phyloP scores from a whole-genome alignment of 495 filamentous ascomycete genomes.

The Lichenothelia convexa region DNA sequence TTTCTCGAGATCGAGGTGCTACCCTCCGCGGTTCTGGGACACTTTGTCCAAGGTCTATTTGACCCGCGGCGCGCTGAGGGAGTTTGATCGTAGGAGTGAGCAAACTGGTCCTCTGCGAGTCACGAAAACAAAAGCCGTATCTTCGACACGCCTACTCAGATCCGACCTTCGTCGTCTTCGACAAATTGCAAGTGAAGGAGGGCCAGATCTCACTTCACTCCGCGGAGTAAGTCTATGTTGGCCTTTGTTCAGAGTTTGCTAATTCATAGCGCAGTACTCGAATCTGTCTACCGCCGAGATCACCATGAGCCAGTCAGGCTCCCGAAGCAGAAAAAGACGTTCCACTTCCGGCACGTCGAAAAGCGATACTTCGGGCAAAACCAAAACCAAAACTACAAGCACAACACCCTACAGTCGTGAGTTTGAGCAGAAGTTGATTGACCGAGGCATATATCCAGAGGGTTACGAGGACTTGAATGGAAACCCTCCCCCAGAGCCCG shows the following conservation, averaged over 20 bases:
- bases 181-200: slow-evolving; percentile 15
- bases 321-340: slow-evolving; percentile 4
- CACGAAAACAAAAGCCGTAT: too few relatives aligned
- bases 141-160: not conserved
- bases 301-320: slow-evolving; percentile 4
- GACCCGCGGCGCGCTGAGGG: slow-evolving; percentile 8
- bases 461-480: slow-evolving; percentile 5
- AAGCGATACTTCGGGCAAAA: slow-evolving; percentile 4
- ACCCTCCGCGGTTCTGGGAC: slow-evolving; percentile 16
- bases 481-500: slow-evolving; percentile 4
- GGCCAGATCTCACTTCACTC: slow-evolving; percentile 11
- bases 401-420: slow-evolving; percentile 14
- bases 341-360: not conserved
- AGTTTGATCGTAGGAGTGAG: slow-evolving; percentile 13
- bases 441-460: slow-evolving; percentile 18
- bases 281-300: slow-evolving; percentile 1
- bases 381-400: slow-evolving; percentile 4
- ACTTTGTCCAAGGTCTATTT: slow-evolving; percentile 9
- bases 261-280: not conserved
- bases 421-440: slow-evolving; percentile 22
- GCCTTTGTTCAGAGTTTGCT: not conserved
- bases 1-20: too few relatives aligned
- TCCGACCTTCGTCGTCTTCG: slow-evolving; percentile 3
- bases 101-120: not conserved
- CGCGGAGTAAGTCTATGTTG: slow-evolving; percentile 5